Evolutionary conservation across 495 filamentous ascomycete genomes (phyloP).

Genomic region (Bathelium albidoporum): DNA sequence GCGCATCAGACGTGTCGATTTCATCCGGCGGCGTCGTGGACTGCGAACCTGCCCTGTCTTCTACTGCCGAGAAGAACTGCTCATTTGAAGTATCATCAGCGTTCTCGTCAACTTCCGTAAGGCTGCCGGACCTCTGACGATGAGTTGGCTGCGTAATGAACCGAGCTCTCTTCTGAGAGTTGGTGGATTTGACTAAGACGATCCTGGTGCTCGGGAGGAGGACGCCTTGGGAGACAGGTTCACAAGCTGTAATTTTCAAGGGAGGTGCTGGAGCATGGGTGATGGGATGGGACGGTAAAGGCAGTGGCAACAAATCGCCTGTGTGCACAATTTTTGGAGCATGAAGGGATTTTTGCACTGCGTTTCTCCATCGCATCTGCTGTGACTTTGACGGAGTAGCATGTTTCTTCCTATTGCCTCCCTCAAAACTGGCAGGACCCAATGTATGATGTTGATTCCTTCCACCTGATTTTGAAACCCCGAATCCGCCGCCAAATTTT

Average conservation of each 20-base stretch:
- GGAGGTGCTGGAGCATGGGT: conserved; percentile 78
- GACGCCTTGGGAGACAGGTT: conserved; percentile 76
- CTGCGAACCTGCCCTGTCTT: conserved; percentile 56
- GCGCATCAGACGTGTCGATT: conserved; percentile 29
- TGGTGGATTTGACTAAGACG: conserved; percentile 50
- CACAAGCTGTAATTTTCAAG: conserved; percentile 52
- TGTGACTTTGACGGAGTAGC: conserved; percentile 6
- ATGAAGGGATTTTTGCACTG: conserved; percentile 64
- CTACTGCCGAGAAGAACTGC: conserved; percentile 78
- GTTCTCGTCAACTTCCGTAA: conserved; percentile 61
- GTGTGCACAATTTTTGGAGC: conserved; percentile 66
- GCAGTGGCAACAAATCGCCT: conserved; percentile 74
- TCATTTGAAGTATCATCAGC: conserved; percentile 74
- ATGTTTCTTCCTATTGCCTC: conserved; percentile 15
- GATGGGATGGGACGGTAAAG: conserved; percentile 75
- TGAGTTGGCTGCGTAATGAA: conserved; percentile 33
- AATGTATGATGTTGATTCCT: conserved; percentile 13
- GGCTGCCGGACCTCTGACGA: conserved; percentile 44
- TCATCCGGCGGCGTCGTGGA: conserved; percentile 45
- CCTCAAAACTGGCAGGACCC: conserved; percentile 8
- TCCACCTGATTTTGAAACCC: conserved; percentile 33
- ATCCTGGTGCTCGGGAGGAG: conserved; percentile 58
- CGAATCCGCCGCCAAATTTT: conserved; percentile 54
- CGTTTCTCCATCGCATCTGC: conserved; percentile 59
- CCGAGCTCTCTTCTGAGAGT: conserved; percentile 29